Conservation (phyloP, 257 asterid species). For the Prunella vulgaris region DNA sequence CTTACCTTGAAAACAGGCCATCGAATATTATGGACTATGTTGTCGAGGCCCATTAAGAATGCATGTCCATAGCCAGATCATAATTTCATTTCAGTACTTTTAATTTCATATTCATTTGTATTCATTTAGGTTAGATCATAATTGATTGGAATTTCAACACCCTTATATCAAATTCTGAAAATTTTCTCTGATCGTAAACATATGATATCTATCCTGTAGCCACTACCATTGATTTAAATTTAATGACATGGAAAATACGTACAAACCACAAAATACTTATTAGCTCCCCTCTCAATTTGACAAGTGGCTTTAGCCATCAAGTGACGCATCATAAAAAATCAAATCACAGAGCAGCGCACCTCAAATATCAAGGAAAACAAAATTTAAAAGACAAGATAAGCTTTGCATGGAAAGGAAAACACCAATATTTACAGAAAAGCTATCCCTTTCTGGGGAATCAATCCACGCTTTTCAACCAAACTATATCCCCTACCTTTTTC, state of each 20-base stretch:
- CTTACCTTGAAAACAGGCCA: too few species aligned
- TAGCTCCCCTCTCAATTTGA: conserved; percentile 11
- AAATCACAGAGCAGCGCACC: conserved; percentile 11
- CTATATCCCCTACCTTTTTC: conserved; percentile 19
- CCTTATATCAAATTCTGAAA: too few species aligned
- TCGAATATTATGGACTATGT: too few species aligned
- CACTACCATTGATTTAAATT: neutral
- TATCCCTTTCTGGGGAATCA: conserved; percentile 38
- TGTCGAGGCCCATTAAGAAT: too few species aligned
- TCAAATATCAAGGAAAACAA: neutral
- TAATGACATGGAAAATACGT: neutral
- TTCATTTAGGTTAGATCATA: too few species aligned
- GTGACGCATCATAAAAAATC: conserved; percentile 4
- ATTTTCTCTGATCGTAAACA: too few species aligned
- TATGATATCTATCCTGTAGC: too few species aligned
- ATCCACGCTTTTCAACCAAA: conserved; percentile 24
- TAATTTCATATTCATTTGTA: too few species aligned
- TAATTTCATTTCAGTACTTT: too few species aligned
- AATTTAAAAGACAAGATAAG: conserved; percentile 25
- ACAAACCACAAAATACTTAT: neutral
- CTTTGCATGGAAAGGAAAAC: conserved; percentile 29
- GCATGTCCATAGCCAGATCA: too few species aligned
- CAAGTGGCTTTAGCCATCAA: conserved; percentile 21
- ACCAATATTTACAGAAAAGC: conserved; percentile 16
- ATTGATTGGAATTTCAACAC: too few species aligned